Conservation (phyloP, 169 alveolate species). For the Plasmodium fragile region DNA sequence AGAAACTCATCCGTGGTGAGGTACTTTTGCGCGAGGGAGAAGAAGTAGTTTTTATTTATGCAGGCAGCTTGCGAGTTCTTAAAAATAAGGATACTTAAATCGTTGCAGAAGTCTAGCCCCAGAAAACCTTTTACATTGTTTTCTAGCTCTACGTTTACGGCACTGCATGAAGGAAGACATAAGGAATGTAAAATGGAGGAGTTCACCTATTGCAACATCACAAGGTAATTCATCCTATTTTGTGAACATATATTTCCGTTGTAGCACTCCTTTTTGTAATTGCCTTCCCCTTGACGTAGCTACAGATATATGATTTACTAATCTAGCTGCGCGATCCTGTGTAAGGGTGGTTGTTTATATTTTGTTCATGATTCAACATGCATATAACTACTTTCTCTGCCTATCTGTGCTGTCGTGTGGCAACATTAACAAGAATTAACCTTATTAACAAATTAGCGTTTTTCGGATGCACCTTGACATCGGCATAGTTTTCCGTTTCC, state of each 20-base stretch:
- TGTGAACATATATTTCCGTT: background rate
- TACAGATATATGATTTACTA: background rate
- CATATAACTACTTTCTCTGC: background rate
- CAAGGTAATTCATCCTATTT: background rate
- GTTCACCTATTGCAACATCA: background rate
- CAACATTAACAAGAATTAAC: constrained; percentile 5
- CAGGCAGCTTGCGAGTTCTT: constrained; percentile 14
- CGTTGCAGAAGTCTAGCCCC: constrained; percentile 26
- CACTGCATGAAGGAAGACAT: constrained; percentile 13
- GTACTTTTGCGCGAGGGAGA: constrained; percentile 43
- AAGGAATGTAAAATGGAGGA: background rate
- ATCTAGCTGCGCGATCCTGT: background rate
- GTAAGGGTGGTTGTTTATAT: background rate
- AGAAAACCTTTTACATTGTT: constrained; percentile 17
- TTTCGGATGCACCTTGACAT: background rate
- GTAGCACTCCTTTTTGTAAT: background rate
- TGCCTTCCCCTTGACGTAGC: background rate
- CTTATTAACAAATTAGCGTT: constrained; percentile 20
- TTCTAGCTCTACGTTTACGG: constrained; percentile 41
- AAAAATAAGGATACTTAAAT: constrained; percentile 23
- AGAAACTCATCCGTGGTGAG: constrained; percentile 23
- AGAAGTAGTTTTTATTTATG: constrained; percentile 46
- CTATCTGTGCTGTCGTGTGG: background rate
- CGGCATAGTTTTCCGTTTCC: constrained; percentile 10
- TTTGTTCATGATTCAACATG: background rate